phyloP scores from a whole-genome alignment of 495 filamentous ascomycete genomes.

The Amphirosellinia nigrospora region DNA sequence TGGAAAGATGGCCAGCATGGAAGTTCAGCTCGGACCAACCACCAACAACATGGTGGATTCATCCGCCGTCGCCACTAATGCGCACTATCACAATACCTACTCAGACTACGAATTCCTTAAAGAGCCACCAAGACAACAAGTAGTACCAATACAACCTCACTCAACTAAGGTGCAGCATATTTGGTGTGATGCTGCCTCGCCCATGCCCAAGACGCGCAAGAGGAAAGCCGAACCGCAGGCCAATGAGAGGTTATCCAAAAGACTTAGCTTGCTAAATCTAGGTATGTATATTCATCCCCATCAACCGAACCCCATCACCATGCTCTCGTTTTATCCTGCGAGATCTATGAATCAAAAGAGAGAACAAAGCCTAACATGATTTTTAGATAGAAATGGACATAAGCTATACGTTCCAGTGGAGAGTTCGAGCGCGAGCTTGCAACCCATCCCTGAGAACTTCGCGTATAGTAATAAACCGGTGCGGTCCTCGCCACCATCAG shows the following conservation, averaged over 20 bases:
- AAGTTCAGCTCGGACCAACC: slow-evolving; percentile 35
- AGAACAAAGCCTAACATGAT: no score
- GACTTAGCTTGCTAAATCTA: slow-evolving; percentile 79
- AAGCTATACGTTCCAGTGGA: slow-evolving; percentile 64
- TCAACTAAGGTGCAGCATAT: background rate
- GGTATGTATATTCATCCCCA: no score
- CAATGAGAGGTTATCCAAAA: slow-evolving; percentile 73
- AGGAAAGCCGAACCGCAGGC: slow-evolving; percentile 57
- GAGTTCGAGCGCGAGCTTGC: slow-evolving; percentile 40
- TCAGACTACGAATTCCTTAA: slow-evolving; percentile 23
- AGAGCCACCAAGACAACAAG: background rate
- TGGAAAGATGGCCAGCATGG: slow-evolving; percentile 31
- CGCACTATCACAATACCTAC: slow-evolving; percentile 11
- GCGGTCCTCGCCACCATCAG: background rate
- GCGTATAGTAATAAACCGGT: background rate
- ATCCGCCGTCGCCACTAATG: background rate
- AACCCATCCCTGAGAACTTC: slow-evolving; percentile 25
- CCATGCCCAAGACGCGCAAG: slow-evolving; percentile 49
- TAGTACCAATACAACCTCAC: background rate
- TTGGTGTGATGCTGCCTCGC: slow-evolving; percentile 27
- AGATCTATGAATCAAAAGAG: no score
- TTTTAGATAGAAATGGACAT: slow-evolving; percentile 60
- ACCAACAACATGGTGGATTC: slow-evolving; percentile 9
- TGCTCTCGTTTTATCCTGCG: no score
- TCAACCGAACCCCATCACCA: no score